A percentile compares a stretch with the other conserved stretches of the same genome.
These are phyloP conservation scores for Microbotryum silenes-acaulis DNA, from an alignment of 1,284 basidiomycete species.

Conservation along the genomic window DNA sequence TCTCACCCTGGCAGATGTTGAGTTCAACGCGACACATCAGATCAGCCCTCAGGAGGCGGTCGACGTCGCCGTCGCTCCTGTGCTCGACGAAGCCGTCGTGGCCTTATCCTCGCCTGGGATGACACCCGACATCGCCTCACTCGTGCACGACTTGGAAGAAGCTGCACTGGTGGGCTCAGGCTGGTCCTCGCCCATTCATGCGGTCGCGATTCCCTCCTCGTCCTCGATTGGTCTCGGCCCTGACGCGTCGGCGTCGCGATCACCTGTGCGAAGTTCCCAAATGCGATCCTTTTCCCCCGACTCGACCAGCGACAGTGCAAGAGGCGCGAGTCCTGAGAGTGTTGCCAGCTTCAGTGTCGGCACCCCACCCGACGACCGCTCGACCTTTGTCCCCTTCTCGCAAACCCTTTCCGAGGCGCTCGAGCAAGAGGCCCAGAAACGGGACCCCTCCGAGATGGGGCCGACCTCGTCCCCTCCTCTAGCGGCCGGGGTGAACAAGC, in stretches of 20 bases:
- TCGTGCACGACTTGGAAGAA: conserved; percentile 18
- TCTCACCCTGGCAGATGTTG: conserved; percentile 21
- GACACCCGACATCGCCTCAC: conserved; percentile 15
- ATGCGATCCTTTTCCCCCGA: conserved; percentile 24
- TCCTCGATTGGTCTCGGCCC: neutral
- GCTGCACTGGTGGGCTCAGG: conserved; percentile 17
- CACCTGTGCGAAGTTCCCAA: conserved; percentile 9
- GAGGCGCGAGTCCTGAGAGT: conserved; percentile 14
- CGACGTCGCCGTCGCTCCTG: conserved; percentile 32
- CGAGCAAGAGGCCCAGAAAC: conserved; percentile 24
- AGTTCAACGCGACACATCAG: conserved; percentile 28
- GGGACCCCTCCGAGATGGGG: neutral
- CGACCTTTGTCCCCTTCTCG: conserved; percentile 15
- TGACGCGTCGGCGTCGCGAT: conserved; percentile 17
- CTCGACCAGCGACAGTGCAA: conserved; percentile 8
- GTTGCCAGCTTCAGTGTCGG: conserved; percentile 19
- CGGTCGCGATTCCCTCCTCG: neutral
- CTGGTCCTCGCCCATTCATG: conserved; percentile 18
- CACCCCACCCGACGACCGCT: conserved; percentile 14
- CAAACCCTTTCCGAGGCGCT: conserved; percentile 25
- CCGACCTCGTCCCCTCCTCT: conserved; percentile 3
- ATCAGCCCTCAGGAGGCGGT: conserved; percentile 30
- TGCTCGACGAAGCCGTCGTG: conserved; percentile 26
- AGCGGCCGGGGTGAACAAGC: conserved; percentile 4
- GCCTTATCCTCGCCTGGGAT: conserved; percentile 16